Evolutionary conservation across 1,139 yeast genomes (phyloP).

Genomic region (Blastobotrys buckinghamii): DNA sequence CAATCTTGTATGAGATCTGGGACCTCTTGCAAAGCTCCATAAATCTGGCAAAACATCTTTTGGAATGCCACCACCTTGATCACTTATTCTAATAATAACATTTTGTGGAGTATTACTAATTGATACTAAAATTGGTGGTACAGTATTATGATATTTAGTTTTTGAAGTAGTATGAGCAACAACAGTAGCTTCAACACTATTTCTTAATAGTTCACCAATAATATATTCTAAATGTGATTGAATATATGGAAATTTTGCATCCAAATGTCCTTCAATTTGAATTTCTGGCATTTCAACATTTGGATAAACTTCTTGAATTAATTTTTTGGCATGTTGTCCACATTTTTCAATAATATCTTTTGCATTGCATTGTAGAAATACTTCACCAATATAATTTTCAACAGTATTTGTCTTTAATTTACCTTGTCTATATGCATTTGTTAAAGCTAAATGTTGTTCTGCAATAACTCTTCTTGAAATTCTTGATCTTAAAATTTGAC

Average conservation of each 20-base stretch:
- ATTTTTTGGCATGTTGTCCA: slow-evolving; percentile 44
- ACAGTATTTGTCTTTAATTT: slow-evolving; percentile 25
- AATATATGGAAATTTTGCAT: slow-evolving; percentile 70
- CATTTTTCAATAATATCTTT: slow-evolving; percentile 58
- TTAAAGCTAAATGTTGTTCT: slow-evolving; percentile 80
- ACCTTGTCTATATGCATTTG: slow-evolving; percentile 49
- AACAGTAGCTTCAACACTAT: slow-evolving; percentile 76
- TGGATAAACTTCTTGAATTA: slow-evolving; percentile 41
- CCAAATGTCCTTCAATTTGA: slow-evolving; percentile 55
- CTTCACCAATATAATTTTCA: slow-evolving; percentile 72
- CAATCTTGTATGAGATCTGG: slow-evolving; percentile 27
- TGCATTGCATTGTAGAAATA: slow-evolving; percentile 74
- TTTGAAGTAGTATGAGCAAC: slow-evolving; percentile 34
- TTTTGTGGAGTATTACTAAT: slow-evolving; percentile 61
- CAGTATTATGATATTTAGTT: slow-evolving; percentile 29
- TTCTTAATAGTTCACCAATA: slow-evolving; percentile 79
- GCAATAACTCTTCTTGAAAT: slow-evolving; percentile 85
- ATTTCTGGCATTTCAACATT: slow-evolving; percentile 62
- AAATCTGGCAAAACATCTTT: slow-evolving; percentile 52
- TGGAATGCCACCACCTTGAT: slow-evolving; percentile 82
- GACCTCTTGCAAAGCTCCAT: slow-evolving; percentile 64
- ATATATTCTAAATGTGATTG: slow-evolving; percentile 81
- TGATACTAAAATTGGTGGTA: slow-evolving; percentile 69
- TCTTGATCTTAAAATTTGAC: slow-evolving; percentile 73
- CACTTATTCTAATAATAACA: slow-evolving; percentile 73